Conservation (phyloP, 108 stramenopile species). For the Fragilaria crotonensis region DNA sequence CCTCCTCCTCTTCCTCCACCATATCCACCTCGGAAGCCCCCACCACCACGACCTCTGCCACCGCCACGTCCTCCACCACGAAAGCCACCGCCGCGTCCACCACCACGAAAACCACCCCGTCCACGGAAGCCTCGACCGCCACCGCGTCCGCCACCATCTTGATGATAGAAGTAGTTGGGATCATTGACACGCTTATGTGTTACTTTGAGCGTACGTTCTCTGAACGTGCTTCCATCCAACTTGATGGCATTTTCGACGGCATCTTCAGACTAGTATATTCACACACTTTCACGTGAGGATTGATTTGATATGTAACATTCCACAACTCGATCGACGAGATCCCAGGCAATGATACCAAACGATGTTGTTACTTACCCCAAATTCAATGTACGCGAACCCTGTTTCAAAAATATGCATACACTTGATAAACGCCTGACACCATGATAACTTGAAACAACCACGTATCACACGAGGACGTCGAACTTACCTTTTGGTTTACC, state of each 20-base stretch:
- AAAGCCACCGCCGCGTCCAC: slow-evolving; percentile 23
- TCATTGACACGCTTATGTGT: slow-evolving; percentile 82
- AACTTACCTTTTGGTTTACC: slow-evolving; percentile 85
- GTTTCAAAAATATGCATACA: background rate
- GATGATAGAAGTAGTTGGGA: slow-evolving; percentile 42
- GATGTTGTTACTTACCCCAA: slow-evolving; percentile 60
- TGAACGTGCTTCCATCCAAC: slow-evolving; percentile 91
- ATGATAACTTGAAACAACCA: too few species aligned
- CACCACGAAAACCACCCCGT: slow-evolving; percentile 13
- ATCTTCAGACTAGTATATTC: slow-evolving; percentile 49
- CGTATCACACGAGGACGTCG: too few species aligned
- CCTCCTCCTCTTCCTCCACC: slow-evolving; percentile 32
- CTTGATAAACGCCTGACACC: too few species aligned
- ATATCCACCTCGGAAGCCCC: slow-evolving; percentile 20
- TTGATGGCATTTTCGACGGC: slow-evolving; percentile 90
- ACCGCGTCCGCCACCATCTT: slow-evolving; percentile 10
- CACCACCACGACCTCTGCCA: slow-evolving; percentile 13
- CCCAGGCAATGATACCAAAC: too few species aligned
- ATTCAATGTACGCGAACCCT: slow-evolving; percentile 79
- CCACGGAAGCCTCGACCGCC: slow-evolving; percentile 19
- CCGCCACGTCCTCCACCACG: slow-evolving; percentile 10
- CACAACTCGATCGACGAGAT: too few species aligned
- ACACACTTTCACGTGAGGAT: too few species aligned
- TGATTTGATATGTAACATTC: too few species aligned
- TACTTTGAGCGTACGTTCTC: slow-evolving; percentile 90